These are phyloP conservation scores for Olyra latifolia DNA, from an alignment of 176 grass and related monocot species.

Conservation along the genomic window DNA sequence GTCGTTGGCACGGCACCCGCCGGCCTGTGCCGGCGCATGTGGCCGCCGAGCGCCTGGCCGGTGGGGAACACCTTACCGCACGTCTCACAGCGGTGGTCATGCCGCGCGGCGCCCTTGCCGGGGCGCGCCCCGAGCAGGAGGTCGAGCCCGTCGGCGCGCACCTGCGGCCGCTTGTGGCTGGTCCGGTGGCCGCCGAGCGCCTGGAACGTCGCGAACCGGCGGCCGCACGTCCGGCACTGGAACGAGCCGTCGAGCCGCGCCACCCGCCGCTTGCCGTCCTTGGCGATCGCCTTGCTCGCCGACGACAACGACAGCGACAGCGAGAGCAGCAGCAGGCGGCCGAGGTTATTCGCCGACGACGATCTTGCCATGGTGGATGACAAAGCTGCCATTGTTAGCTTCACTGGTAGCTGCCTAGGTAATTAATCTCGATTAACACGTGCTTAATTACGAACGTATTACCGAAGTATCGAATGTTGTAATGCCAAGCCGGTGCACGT, in stretches of 20 bases:
- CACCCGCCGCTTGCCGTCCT: neutral
- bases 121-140: conserved; percentile 30
- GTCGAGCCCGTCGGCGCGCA: conserved; percentile 45
- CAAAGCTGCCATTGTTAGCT: neutral
- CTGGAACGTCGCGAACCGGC: conserved; percentile 58
- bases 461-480: neutral
- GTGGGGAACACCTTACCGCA: conserved; percentile 50
- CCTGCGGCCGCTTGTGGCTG: conserved; percentile 56
- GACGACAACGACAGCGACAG: conserved; percentile 1
- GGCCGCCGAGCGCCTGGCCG: conserved; percentile 59
- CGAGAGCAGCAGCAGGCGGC: neutral
- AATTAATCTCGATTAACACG: neutral
- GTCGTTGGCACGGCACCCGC: neutral
- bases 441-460: neutral
- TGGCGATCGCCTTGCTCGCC: conserved; percentile 37
- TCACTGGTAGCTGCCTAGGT: neutral
- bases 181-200: conserved; percentile 73
- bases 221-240: conserved; percentile 60
- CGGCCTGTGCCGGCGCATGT: conserved; percentile 53
- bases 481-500: neutral
- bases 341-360: neutral
- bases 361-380: neutral
- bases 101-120: neutral
- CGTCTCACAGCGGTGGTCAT: conserved; percentile 38
- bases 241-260: conserved; percentile 27